phyloP scores from a whole-genome alignment of 2,329 filamentous ascomycete genomes.

The Alternaria sp. region DNA sequence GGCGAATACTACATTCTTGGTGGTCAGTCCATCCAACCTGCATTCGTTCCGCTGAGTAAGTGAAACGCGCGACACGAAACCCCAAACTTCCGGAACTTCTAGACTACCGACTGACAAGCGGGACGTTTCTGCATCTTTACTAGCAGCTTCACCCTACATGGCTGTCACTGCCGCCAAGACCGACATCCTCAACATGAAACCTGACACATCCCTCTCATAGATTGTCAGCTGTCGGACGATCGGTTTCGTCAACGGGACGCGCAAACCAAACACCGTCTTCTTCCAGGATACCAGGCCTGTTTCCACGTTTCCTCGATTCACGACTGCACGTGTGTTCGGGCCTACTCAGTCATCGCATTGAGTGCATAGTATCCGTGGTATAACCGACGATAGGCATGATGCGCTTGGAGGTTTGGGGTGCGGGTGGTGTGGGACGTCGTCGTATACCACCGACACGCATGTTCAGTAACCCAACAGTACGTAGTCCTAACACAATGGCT shows the following conservation, averaged over 20 bases:
- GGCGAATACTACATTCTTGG: not conserved
- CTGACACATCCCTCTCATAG: not conserved
- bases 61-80: not conserved
- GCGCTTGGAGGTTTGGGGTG: conserved; percentile 15
- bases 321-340: not conserved
- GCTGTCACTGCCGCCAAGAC: conserved; percentile 1
- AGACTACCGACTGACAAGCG: not conserved
- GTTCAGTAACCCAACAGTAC: not conserved
- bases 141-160: not conserved
- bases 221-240: not conserved
- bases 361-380: not conserved
- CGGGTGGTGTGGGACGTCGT: not conserved
- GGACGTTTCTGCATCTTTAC: not conserved
- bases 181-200: not conserved
- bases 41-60: not conserved
- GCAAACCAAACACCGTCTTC: not conserved
- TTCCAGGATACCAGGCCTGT: not conserved
- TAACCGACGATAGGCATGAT: not conserved
- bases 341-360: not conserved
- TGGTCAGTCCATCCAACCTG: not conserved
- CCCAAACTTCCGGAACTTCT: not conserved
- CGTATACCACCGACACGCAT: not conserved
- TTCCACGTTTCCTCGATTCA: not conserved
- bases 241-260: not conserved
- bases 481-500: not conserved